Conservation (phyloP, 257 asterid genomes). For the Cynanchum wilfordii region DNA sequence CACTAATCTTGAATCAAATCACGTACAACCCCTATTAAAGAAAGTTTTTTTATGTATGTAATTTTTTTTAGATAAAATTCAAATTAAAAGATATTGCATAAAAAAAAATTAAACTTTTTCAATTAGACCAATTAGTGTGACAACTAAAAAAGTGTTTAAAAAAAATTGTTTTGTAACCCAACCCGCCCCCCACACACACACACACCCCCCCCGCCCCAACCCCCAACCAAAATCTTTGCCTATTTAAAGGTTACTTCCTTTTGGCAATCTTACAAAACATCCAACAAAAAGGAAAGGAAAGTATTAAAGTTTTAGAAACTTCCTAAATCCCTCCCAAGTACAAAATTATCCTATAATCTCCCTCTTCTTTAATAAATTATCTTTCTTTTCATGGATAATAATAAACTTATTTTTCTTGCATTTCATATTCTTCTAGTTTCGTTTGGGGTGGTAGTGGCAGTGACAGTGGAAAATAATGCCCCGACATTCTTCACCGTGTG, state of each 20-base stretch:
- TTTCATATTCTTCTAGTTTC: slow-evolving; percentile 9
- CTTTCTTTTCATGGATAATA: slow-evolving; percentile 26
- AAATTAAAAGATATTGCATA: too few relatives aligned
- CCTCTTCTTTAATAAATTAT: not conserved
- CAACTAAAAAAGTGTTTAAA: too few relatives aligned
- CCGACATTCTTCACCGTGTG: slow-evolving; percentile 25
- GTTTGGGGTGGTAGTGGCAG: slow-evolving; percentile 15
- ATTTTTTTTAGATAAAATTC: too few relatives aligned
- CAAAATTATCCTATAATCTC: too few relatives aligned
- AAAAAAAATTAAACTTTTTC: too few relatives aligned
- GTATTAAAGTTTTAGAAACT: too few relatives aligned
- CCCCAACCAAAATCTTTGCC: not conserved
- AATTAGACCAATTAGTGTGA: too few relatives aligned
- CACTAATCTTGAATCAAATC: too few relatives aligned
- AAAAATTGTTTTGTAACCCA: not conserved
- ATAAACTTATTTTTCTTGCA: slow-evolving; percentile 11
- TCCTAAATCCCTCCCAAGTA: not conserved
- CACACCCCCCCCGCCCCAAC: not conserved
- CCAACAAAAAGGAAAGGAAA: too few relatives aligned
- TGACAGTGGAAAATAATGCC: slow-evolving; percentile 14
- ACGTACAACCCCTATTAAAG: too few relatives aligned
- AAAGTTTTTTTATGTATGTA: too few relatives aligned
- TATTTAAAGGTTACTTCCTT: slow-evolving; percentile 21
- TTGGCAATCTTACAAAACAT: not conserved
- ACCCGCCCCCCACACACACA: not conserved